A percentile compares a stretch with the other conserved stretches of the same genome.
Evolutionary conservation across 2,329 filamentous ascomycete species (phyloP).

Genomic region (Ascocoryne sarcoides): DNA sequence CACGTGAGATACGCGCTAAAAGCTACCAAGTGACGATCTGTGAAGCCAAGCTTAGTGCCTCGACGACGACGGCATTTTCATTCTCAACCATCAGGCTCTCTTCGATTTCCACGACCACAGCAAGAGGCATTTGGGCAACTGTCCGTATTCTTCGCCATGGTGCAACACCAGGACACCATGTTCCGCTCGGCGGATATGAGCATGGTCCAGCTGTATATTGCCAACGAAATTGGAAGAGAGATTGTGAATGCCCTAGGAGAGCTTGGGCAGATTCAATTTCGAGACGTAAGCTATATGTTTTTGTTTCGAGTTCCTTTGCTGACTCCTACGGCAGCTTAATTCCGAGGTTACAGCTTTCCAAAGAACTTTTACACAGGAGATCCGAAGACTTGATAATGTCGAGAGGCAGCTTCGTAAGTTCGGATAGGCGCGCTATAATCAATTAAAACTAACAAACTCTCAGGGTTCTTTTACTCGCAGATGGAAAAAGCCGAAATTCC

Average conservation of each 20-base stretch:
- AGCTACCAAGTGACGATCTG: neutral
- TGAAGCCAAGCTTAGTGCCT: neutral
- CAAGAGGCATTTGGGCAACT: constrained; percentile 10
- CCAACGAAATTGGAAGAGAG: constrained; percentile 97
- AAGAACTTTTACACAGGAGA: constrained; percentile 94
- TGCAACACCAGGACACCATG: constrained; percentile 74
- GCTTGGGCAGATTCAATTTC: constrained; percentile 91
- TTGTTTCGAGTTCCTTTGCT: too few relatives aligned
- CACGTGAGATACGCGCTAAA: too few relatives aligned
- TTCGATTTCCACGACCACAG: constrained; percentile 15
- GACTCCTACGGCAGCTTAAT: constrained; percentile 80
- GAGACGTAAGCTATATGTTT: constrained; percentile 70
- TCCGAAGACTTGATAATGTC: constrained; percentile 93
- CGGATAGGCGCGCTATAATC: neutral
- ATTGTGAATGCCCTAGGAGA: constrained; percentile 94
- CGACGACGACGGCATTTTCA: neutral
- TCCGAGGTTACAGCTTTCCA: constrained; percentile 90
- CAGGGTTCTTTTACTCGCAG: constrained; percentile 88
- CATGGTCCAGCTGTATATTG: constrained; percentile 98
- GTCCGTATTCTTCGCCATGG: constrained; percentile 38
- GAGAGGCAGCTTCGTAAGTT: constrained; percentile 88
- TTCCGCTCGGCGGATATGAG: constrained; percentile 99
- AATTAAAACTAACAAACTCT: constrained; percentile 9
- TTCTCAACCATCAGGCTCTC: constrained; percentile 3
- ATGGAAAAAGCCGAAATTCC: constrained; percentile 89